Conservation (phyloP, 208 protist species). For the Trypanosoma boissoni region DNA sequence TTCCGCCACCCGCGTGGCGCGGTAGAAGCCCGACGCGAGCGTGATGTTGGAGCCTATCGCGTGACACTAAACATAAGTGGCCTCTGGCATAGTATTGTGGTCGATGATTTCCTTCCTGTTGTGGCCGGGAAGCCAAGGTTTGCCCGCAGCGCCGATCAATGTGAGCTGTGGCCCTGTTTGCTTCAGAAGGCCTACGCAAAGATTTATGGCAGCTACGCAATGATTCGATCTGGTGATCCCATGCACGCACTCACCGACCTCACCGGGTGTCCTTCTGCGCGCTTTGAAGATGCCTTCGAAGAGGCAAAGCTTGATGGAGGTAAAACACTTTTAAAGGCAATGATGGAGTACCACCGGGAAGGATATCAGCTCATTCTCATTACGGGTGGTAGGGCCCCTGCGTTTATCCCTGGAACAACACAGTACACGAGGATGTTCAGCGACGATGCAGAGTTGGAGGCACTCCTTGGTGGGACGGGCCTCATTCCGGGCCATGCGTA, state of each 20-base stretch:
- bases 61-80: conserved; percentile 90
- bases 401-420: conserved; percentile 41
- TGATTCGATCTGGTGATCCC: conserved; percentile 82
- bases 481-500: conserved; percentile 81
- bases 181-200: conserved; percentile 92
- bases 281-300: conserved; percentile 67
- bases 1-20: conserved; percentile 66
- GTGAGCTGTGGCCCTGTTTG: conserved; percentile 86
- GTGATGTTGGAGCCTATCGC: conserved; percentile 71
- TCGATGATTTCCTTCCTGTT: conserved; percentile 87
- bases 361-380: conserved; percentile 71
- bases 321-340: conserved; percentile 37
- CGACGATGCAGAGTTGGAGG: conserved; percentile 50
- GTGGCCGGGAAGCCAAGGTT: conserved; percentile 47
- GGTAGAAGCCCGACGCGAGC: conserved; percentile 44
- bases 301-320: conserved; percentile 29
- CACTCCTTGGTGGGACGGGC: conserved; percentile 41
- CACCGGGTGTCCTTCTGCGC: conserved; percentile 65
- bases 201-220: conserved; percentile 78
- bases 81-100: conserved; percentile 78
- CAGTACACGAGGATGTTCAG: conserved; percentile 24
- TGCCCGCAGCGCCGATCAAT: conserved; percentile 56
- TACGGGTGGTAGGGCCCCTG: conserved; percentile 74
- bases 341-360: conserved; percentile 23
- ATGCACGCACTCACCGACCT: conserved; percentile 86